Conservation (phyloP, 2,329 filamentous ascomycete genomes). For the Pleoardoris graminearum region DNA sequence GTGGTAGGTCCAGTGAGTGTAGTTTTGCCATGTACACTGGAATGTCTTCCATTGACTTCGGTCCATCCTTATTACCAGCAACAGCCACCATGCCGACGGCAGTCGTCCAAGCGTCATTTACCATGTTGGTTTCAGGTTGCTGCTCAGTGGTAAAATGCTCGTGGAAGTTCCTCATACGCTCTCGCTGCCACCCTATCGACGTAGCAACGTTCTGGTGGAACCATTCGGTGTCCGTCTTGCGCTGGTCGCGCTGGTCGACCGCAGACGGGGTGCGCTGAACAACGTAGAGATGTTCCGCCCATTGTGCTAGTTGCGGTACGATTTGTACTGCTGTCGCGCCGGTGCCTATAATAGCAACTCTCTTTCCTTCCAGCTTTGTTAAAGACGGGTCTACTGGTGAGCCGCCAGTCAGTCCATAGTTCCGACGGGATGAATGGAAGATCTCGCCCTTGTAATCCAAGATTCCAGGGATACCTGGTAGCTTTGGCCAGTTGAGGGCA, state of each 20-base stretch:
- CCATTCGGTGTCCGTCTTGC: slow-evolving; percentile 47
- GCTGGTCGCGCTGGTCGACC: slow-evolving; percentile 41
- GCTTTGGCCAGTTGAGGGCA: too few relatives aligned
- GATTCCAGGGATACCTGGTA: too few relatives aligned
- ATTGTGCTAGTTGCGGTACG: slow-evolving; percentile 47
- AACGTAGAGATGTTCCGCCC: slow-evolving; percentile 44
- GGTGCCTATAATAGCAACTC: slow-evolving; percentile 51
- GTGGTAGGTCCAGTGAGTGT: slow-evolving; percentile 49
- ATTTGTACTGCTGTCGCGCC: slow-evolving; percentile 50
- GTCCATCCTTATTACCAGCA: too few relatives aligned
- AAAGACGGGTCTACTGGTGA: slow-evolving; percentile 24
- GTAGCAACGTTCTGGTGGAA: slow-evolving; percentile 45
- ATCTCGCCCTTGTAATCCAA: slow-evolving; percentile 44
- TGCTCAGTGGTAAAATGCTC: too few relatives aligned
- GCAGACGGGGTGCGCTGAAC: slow-evolving; percentile 51
- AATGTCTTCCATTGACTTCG: too few relatives aligned
- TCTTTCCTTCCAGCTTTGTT: slow-evolving; percentile 42
- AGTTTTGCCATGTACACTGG: too few relatives aligned
- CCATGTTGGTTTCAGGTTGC: too few relatives aligned
- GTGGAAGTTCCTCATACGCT: too few relatives aligned
- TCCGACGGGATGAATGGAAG: slow-evolving; percentile 52
- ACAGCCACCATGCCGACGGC: too few relatives aligned
- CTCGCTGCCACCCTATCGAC: slow-evolving; percentile 54
- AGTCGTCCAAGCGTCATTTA: too few relatives aligned
- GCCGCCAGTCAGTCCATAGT: slow-evolving; percentile 50